phyloP scores from a whole-genome alignment of 805 yeast species.

The Wickerhamiella shivajii region DNA sequence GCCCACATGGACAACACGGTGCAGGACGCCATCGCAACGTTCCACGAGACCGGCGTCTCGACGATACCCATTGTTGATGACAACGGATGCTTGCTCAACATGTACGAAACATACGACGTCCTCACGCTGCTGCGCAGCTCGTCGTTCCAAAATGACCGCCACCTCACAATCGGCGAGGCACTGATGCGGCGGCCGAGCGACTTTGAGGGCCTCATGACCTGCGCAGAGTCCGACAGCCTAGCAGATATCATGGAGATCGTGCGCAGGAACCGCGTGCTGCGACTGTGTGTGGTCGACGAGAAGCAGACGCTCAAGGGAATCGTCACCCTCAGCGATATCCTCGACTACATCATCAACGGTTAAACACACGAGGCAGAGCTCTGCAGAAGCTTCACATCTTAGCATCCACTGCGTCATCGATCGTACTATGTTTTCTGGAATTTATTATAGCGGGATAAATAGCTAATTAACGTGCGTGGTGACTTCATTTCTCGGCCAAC shows the following conservation, averaged over 20 bases:
- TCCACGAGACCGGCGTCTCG: slow-evolving; percentile 69
- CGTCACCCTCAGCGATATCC: slow-evolving; percentile 79
- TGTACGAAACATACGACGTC: slow-evolving; percentile 92
- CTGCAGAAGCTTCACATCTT: too few species aligned
- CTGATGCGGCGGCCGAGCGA: slow-evolving; percentile 86
- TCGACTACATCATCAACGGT: slow-evolving; percentile 64
- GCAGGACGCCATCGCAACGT: slow-evolving; percentile 73
- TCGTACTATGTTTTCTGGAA: too few species aligned
- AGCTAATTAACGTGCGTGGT: too few species aligned
- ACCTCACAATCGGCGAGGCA: slow-evolving; percentile 90
- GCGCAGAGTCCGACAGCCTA: slow-evolving; percentile 73
- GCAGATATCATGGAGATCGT: slow-evolving; percentile 88
- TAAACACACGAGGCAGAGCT: too few species aligned
- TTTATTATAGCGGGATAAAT: too few species aligned
- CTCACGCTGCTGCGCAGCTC: slow-evolving; percentile 74
- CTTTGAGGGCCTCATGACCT: slow-evolving; percentile 94
- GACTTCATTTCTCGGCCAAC: too few species aligned
- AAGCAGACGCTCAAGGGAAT: slow-evolving; percentile 66
- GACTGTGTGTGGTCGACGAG: slow-evolving; percentile 86
- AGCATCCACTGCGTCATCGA: too few species aligned
- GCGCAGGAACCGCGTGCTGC: slow-evolving; percentile 76
- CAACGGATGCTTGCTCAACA: slow-evolving; percentile 54
- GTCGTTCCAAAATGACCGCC: slow-evolving; percentile 81
- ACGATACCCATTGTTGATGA: slow-evolving; percentile 89
- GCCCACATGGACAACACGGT: slow-evolving; percentile 88